Evolutionary conservation across 1,284 basidiomycete genomes (phyloP), one percentile per base, ranked within the genome.

Genomic region (Melampsora abietis-canadensis): DNA sequence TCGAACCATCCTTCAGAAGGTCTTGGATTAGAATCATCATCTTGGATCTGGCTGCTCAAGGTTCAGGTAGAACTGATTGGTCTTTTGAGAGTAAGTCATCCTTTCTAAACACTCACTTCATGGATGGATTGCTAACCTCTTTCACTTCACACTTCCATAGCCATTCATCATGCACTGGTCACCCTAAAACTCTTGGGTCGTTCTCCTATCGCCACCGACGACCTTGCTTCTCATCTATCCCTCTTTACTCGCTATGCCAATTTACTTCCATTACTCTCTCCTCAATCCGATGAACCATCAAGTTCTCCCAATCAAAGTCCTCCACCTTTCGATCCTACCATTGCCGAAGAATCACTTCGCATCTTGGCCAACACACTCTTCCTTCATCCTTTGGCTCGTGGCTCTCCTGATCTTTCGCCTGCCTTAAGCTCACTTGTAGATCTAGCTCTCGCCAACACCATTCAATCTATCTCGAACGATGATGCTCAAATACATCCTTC

Each of bases 331-430:
- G 46, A 48, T 61, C 68, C 46, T 8, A 17, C 27, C 21, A 73
- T 73, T 51, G 48, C 62, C 15, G 51, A 74, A 24, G 70, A 74
- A 60, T 40, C 70, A 6, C 37, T 74, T 27, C 48, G 64, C 2
- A 74, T 66, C 44, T 37, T 74, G 4, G 63, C 70, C 14, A 74
- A 74, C 40, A 46, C 70, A 4, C 64, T 74, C 34, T 66, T 66
- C 70, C 66, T 74, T 40, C 63, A 74, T 21, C 70, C 70, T 3
- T 59, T 66, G 24, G 54, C 63, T n/a, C 62, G 70, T 27, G 65
- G 63, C 0, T 74, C 70, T 24, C 15, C n/a, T n/a, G 60, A 72
- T 65, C 48, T 72, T 15, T 24, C 57, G 44, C 62, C 69, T 19
- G 47, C 69, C 69, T 65, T 74, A n/a, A 48, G 17, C 27, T 47